Evolutionary conservation across 2,329 filamentous ascomycete species (phyloP), one percentile per base, ranked within the genome.

Genomic region (Pleomassaria siparia): DNA sequence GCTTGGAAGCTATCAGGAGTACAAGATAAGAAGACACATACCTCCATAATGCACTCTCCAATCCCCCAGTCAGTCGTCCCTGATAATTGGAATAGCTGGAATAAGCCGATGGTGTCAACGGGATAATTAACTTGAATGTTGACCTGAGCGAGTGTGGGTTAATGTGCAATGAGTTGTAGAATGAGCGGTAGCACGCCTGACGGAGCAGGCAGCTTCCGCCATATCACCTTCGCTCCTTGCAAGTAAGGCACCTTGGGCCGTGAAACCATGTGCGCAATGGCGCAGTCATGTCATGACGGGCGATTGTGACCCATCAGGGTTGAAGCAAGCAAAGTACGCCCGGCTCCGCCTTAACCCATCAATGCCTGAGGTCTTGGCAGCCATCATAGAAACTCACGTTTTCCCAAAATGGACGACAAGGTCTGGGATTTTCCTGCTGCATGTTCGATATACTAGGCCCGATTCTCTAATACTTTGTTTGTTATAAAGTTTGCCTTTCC

Each of bases 1-100:
- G 25, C 36, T 30, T 30, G 15, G 16, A 29, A 39, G 25, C 29
- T 16, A 12, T 20, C 22, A 40, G 7, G 24, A 40, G 32, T 18
- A 13, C 22, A 9, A 20, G 18, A 35, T 28, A 28, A 22, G 26
- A 20, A 26, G 6, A 12, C n/a, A n/a, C 46, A 25, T 42, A 44
- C 46, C 35, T 49, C 41, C 46, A 49, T 49, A 13, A 29, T 47
- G 20, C 30, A 16, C 12, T 3, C 25, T n/a, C 24, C 35, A 22
- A 37, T 11, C 9, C n/a, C 35, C 24, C 10, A 6, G 3, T 37
- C 35, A 24, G n/a, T 37, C 20, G n/a, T n/a, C n/a, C n/a, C n/a
- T n/a, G n/a, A n/a, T n/a, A n/a, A n/a, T n/a, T n/a, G n/a, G n/a
- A 22, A 22, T 24, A 3, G 32, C 16, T 12, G 20, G 18, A 15